Conservation (phyloP, 768 basidiomycete genomes). For the Dacryopinax primogenitus region DNA sequence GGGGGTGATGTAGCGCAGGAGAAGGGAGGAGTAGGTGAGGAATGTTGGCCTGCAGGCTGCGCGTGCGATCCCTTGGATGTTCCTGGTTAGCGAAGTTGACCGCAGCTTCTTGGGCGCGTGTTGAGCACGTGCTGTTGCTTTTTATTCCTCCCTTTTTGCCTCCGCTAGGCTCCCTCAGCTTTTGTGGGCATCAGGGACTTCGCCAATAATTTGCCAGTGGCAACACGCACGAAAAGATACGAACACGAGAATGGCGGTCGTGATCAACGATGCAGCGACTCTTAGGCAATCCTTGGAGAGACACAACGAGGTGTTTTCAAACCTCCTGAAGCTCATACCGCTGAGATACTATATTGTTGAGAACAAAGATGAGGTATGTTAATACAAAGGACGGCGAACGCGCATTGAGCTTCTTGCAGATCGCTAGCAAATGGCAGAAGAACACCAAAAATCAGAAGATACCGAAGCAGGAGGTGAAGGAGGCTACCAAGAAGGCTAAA, state of each 20-base stretch:
- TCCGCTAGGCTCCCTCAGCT: background rate
- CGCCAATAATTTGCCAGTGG: background rate
- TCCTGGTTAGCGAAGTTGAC: background rate
- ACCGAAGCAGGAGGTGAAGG: slow-evolving; percentile 75
- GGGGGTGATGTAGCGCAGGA: background rate
- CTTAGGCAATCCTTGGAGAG: slow-evolving; percentile 39
- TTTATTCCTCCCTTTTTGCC: background rate
- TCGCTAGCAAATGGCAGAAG: slow-evolving; percentile 62
- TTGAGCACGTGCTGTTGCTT: background rate
- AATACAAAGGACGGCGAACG: background rate
- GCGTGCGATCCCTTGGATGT: background rate
- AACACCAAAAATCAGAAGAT: slow-evolving; percentile 77
- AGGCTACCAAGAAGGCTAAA: slow-evolving; percentile 78
- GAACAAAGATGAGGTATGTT: slow-evolving; percentile 49
- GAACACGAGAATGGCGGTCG: background rate
- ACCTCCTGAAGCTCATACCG: slow-evolving; percentile 72
- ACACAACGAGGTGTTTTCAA: slow-evolving; percentile 80
- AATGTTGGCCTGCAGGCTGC: background rate
- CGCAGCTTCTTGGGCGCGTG: slow-evolving; percentile 6
- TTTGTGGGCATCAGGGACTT: background rate
- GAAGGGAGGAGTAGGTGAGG: background rate
- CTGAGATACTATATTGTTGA: slow-evolving; percentile 74
- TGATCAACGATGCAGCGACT: background rate
- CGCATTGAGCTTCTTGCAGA: slow-evolving; percentile 24
- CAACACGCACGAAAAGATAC: background rate